Conservation (phyloP, 2,329 filamentous ascomycete species). For the Cercospora nicotianae region DNA sequence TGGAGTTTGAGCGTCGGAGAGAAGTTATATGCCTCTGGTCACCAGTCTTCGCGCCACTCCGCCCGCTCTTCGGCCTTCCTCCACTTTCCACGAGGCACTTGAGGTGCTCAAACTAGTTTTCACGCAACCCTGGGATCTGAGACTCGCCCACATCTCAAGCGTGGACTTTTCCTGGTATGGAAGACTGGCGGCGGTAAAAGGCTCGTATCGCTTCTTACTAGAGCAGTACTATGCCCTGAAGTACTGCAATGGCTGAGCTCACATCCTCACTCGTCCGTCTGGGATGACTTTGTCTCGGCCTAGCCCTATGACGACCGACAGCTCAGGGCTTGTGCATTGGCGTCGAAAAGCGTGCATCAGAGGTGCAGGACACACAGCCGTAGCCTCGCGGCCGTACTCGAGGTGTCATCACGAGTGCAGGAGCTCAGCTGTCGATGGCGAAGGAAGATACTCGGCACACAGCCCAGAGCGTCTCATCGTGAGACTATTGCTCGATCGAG, state of each 20-base stretch:
- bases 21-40: background rate
- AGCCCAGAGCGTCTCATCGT: background rate
- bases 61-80: background rate
- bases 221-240: background rate
- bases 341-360: background rate
- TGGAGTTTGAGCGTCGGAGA: background rate
- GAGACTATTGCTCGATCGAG: background rate
- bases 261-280: background rate
- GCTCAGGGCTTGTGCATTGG: background rate
- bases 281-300: background rate
- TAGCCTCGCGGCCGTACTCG: background rate
- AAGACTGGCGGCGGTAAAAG: background rate
- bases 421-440: background rate
- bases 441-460: background rate
- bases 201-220: background rate
- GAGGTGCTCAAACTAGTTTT: background rate
- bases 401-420: background rate
- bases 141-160: background rate
- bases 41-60: background rate
- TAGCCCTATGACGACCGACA: background rate
- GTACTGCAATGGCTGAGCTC: background rate
- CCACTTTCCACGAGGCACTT: background rate
- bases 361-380: background rate
- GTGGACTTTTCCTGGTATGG: background rate
- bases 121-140: background rate